These are phyloP conservation scores for Cladosporium sp. DNA, from an alignment of 2,329 filamentous ascomycete genomes.

Conservation along the genomic window DNA sequence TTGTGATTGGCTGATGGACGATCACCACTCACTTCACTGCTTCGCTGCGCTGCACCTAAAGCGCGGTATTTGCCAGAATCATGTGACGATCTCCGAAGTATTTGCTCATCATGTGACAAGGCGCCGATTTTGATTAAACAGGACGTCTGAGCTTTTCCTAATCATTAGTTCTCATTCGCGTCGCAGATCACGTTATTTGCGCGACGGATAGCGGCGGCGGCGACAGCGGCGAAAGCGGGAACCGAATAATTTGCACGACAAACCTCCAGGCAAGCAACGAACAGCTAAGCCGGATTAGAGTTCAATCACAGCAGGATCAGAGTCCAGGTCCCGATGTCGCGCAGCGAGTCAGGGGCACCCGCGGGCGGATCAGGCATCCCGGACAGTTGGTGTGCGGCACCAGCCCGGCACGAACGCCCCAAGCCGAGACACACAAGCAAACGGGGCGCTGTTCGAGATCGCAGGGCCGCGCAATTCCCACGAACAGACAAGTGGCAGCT, in stretches of 20 bases:
- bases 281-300: not conserved
- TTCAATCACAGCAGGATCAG: constrained; percentile 7
- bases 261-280: too few species aligned
- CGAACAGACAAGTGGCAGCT: constrained; percentile 10
- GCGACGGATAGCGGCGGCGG: constrained; percentile 1
- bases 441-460: constrained; percentile 19
- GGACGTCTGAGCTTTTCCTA: not conserved
- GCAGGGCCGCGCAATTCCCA: constrained; percentile 16
- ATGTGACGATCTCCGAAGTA: not conserved
- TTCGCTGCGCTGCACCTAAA: not conserved
- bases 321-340: constrained; percentile 16
- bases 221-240: not conserved
- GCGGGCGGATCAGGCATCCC: constrained; percentile 4
- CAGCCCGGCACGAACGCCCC: not conserved
- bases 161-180: not conserved
- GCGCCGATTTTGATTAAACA: not conserved
- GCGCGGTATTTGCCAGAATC: constrained; percentile 29
- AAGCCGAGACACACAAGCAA: constrained; percentile 20
- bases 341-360: constrained; percentile 7
- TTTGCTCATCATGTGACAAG: constrained; percentile 13
- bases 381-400: constrained; percentile 10
- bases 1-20: not conserved
- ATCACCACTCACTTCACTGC: not conserved
- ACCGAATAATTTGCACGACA: not conserved
- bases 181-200: constrained; percentile 16